phyloP scores from a whole-genome alignment of 2,329 filamentous ascomycete species.

The Phaeosphaeria sp. region DNA sequence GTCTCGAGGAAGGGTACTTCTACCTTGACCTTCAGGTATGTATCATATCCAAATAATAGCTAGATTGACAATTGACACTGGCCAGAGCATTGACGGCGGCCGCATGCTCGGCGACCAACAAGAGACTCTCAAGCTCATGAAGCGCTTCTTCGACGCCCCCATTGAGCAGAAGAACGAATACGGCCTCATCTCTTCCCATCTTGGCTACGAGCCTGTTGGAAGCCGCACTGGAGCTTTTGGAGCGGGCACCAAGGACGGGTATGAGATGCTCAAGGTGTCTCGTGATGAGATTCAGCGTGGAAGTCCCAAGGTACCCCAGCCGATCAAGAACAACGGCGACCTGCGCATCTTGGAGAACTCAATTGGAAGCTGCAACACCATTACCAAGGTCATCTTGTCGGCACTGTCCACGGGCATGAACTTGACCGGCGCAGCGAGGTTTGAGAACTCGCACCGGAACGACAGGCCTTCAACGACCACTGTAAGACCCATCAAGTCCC shows the following conservation, averaged over 20 bases:
- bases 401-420: slow-evolving; percentile 47
- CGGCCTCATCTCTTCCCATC: slow-evolving; percentile 61
- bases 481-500: slow-evolving; percentile 11
- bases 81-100: slow-evolving; percentile 58
- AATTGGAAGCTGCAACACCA: slow-evolving; percentile 38
- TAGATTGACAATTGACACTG: neutral
- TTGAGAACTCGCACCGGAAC: slow-evolving; percentile 41
- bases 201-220: slow-evolving; percentile 52
- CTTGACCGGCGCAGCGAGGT: slow-evolving; percentile 33
- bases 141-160: slow-evolving; percentile 61
- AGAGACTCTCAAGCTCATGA: slow-evolving; percentile 61
- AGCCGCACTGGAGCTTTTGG: slow-evolving; percentile 38
- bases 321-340: slow-evolving; percentile 39
- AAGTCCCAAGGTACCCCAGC: slow-evolving; percentile 26
- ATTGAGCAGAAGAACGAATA: slow-evolving; percentile 64
- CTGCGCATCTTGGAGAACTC: slow-evolving; percentile 33
- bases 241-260: slow-evolving; percentile 36
- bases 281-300: slow-evolving; percentile 42
- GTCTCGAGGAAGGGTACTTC: slow-evolving; percentile 62
- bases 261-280: slow-evolving; percentile 44
- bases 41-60: neutral
- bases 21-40: slow-evolving; percentile 57
- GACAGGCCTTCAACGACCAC: slow-evolving; percentile 41
- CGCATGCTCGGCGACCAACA: slow-evolving; percentile 61
- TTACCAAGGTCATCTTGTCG: slow-evolving; percentile 54